Evolutionary conservation across 352 stramenopile species (phyloP).

Genomic region (Phytophthora nicotianae): DNA sequence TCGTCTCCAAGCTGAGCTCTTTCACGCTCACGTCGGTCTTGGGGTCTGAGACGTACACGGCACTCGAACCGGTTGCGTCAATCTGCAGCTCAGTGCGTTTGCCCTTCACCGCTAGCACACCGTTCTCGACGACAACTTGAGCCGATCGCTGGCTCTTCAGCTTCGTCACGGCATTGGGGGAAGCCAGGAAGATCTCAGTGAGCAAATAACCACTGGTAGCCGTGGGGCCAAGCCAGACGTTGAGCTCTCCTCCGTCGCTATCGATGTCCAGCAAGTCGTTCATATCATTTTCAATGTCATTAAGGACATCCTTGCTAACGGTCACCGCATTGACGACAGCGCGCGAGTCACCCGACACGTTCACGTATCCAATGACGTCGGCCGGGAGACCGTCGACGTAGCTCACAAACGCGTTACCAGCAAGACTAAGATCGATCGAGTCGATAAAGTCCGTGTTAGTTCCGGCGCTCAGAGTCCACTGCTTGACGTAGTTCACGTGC

Average conservation of each 20-base stretch:
- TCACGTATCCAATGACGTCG: constrained; percentile 33
- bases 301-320: constrained; percentile 19
- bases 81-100: constrained; percentile 21
- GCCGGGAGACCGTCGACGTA: constrained; percentile 21
- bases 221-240: constrained; percentile 17
- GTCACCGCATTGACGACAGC: constrained; percentile 25
- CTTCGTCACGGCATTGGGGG: constrained; percentile 17
- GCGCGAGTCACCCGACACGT: constrained; percentile 26
- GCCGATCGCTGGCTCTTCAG: constrained; percentile 27
- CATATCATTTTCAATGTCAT: constrained; percentile 15
- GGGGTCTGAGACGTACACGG: constrained; percentile 24
- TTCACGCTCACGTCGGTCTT: constrained; percentile 20
- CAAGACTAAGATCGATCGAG: constrained; percentile 25
- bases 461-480: constrained; percentile 28
- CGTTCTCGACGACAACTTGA: constrained; percentile 28
- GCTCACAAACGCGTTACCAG: constrained; percentile 26
- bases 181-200: constrained; percentile 35
- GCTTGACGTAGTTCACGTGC: constrained; percentile 27
- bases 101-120: constrained; percentile 16
- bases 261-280: constrained; percentile 18
- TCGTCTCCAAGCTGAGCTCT: constrained; percentile 20
- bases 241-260: constrained; percentile 24
- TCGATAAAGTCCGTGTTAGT: constrained; percentile 12
- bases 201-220: constrained; percentile 23
- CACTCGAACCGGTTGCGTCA: constrained; percentile 17